phyloP scores from a whole-genome alignment of 768 basidiomycete genomes.

The Termitomyces sp. region DNA sequence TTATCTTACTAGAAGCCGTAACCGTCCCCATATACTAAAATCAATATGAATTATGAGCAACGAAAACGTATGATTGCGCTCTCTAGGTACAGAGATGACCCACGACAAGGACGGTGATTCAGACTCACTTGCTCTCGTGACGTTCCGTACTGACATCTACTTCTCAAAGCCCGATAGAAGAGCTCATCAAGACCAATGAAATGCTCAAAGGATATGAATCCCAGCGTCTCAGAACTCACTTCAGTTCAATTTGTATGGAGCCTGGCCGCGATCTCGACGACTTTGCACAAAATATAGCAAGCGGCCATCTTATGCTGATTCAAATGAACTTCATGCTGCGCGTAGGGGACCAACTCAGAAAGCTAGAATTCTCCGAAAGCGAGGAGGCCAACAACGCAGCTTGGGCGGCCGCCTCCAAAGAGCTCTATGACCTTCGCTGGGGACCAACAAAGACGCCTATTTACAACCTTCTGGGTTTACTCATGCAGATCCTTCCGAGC shows the following conservation, averaged over 20 bases:
- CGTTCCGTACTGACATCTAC: neutral
- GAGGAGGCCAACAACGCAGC: slow-evolving; percentile 5
- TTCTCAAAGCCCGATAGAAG: slow-evolving; percentile 24
- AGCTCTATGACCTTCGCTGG: slow-evolving; percentile 34
- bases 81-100: slow-evolving; percentile 13
- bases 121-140: neutral
- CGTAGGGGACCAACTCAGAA: neutral
- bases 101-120: slow-evolving; percentile 24
- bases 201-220: slow-evolving; percentile 36
- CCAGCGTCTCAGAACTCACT: slow-evolving; percentile 35
- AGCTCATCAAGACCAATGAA: slow-evolving; percentile 29
- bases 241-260: slow-evolving; percentile 32
- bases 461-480: slow-evolving; percentile 35
- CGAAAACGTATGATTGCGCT: neutral
- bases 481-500: slow-evolving; percentile 25
- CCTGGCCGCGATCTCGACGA: slow-evolving; percentile 35
- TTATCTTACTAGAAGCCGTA: neutral
- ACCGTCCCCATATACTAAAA: too few relatives aligned
- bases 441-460: slow-evolving; percentile 39
- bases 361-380: neutral
- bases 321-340: neutral
- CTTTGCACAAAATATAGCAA: slow-evolving; percentile 27
- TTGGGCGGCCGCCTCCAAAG: slow-evolving; percentile 23
- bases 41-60: neutral
- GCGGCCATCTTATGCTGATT: slow-evolving; percentile 22